phyloP scores from a whole-genome alignment of 2,329 filamentous ascomycete species.

The Metarhizium guizhouense region DNA sequence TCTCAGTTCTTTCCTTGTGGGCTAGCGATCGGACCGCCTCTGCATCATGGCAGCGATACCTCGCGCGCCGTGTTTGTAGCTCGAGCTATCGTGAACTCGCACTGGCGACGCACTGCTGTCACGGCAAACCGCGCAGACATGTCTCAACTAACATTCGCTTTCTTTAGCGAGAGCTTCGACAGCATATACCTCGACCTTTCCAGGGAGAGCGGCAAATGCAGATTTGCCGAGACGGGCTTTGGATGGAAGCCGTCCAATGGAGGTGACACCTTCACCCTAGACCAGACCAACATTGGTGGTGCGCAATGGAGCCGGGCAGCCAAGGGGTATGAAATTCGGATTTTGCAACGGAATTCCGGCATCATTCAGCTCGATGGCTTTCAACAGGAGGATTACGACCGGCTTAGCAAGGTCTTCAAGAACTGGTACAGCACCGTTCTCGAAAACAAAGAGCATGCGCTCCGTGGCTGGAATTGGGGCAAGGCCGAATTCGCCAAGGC shows the following conservation, averaged over 20 bases:
- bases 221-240: constrained; percentile 87
- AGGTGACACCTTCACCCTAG: constrained; percentile 88
- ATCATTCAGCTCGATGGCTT: constrained; percentile 95
- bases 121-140: not conserved
- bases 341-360: constrained; percentile 73
- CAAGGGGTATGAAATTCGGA: constrained; percentile 88
- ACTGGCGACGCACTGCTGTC: not conserved
- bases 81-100: not conserved
- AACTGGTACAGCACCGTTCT: constrained; percentile 94
- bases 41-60: not conserved
- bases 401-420: constrained; percentile 87
- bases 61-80: not conserved
- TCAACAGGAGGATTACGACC: constrained; percentile 87
- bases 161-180: constrained; percentile 77
- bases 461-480: constrained; percentile 98
- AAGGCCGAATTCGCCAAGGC: constrained; percentile 95
- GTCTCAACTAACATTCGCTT: not conserved
- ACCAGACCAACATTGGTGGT: constrained; percentile 72
- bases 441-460: constrained; percentile 85
- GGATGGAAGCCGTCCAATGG: constrained; percentile 88
- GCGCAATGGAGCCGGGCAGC: constrained; percentile 94
- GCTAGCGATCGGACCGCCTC: not conserved
- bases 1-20: not conserved
- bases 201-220: constrained; percentile 83
- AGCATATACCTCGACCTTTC: constrained; percentile 95